phyloP scores from a whole-genome alignment of 1,284 basidiomycete genomes.

The Puccinia horiana region DNA sequence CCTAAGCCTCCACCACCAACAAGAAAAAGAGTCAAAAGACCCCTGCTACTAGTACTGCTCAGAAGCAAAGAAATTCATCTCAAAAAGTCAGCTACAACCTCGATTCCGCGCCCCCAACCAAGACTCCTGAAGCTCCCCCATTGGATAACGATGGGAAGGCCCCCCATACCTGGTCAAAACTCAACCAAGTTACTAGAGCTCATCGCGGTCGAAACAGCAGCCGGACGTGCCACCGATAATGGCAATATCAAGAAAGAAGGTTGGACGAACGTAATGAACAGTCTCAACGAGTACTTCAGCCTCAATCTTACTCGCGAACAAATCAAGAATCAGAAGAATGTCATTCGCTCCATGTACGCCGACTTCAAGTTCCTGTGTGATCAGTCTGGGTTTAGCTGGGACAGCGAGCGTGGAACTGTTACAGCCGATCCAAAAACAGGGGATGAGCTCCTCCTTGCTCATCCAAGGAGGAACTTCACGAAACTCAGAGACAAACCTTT shows the following conservation, averaged over 20 bases:
- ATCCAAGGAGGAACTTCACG: background rate
- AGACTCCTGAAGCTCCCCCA: no score
- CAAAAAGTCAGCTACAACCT: no score
- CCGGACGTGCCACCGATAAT: background rate
- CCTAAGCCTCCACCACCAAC: no score
- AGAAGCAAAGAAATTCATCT: no score
- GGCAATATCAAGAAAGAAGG: no score
- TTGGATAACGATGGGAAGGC: background rate
- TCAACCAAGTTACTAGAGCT: background rate
- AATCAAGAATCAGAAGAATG: conserved; percentile 3
- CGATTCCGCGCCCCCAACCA: no score
- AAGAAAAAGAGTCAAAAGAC: no score
- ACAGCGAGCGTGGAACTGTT: background rate
- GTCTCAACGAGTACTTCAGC: no score
- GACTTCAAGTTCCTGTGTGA: conserved; percentile 1
- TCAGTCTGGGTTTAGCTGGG: background rate
- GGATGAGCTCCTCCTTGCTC: background rate
- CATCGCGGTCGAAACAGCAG: background rate
- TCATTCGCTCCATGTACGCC: background rate
- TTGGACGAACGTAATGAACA: no score
- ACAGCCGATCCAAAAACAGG: background rate
- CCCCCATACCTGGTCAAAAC: background rate
- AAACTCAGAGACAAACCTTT: no score
- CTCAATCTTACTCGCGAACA: no score
- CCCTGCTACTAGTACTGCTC: no score